These are phyloP conservation scores for Hirschioporus abietinus DNA, from an alignment of 768 basidiomycete genomes.

Conservation along the genomic window DNA sequence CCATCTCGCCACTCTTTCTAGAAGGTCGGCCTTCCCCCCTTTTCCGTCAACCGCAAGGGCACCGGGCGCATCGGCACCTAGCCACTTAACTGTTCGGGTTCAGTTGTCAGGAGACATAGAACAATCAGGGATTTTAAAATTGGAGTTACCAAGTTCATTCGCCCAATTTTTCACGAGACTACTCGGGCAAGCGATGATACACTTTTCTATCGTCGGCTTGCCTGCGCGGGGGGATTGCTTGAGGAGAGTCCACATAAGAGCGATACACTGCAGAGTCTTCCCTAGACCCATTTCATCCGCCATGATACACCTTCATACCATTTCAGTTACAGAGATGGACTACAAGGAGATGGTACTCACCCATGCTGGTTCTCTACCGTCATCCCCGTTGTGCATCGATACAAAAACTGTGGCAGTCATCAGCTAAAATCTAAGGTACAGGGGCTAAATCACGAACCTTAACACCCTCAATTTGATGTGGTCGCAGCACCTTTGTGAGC, in stretches of 20 bases:
- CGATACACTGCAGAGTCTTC: slow-evolving; percentile 94
- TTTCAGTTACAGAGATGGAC: neutral
- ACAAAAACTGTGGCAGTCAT: slow-evolving; percentile 66
- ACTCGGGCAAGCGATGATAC: slow-evolving; percentile 94
- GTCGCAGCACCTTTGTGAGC: slow-evolving; percentile 81
- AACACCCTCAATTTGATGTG: slow-evolving; percentile 98
- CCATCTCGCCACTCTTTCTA: slow-evolving; percentile 83
- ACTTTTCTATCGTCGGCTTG: slow-evolving; percentile 90
- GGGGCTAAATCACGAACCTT: slow-evolving; percentile 52
- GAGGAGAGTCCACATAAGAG: slow-evolving; percentile 90
- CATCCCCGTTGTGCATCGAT: slow-evolving; percentile 92
- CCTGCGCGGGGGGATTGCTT: slow-evolving; percentile 90
- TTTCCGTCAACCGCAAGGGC: slow-evolving; percentile 90
- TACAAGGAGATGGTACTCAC: slow-evolving; percentile 9
- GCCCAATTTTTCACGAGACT: slow-evolving; percentile 99
- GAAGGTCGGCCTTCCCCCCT: slow-evolving; percentile 75
- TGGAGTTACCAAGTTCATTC: slow-evolving; percentile 75
- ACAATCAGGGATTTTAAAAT: neutral
- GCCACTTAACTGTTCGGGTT: slow-evolving; percentile 75
- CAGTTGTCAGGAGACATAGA: slow-evolving; percentile 3
- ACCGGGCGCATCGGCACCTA: slow-evolving; percentile 79
- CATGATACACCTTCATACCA: slow-evolving; percentile 86
- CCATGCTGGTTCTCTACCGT: slow-evolving; percentile 76
- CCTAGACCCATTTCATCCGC: slow-evolving; percentile 99
- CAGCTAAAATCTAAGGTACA: slow-evolving; percentile 10